Conservation (phyloP, 2,329 filamentous ascomycete species). For the Neopestalotiopsis rosae region DNA sequence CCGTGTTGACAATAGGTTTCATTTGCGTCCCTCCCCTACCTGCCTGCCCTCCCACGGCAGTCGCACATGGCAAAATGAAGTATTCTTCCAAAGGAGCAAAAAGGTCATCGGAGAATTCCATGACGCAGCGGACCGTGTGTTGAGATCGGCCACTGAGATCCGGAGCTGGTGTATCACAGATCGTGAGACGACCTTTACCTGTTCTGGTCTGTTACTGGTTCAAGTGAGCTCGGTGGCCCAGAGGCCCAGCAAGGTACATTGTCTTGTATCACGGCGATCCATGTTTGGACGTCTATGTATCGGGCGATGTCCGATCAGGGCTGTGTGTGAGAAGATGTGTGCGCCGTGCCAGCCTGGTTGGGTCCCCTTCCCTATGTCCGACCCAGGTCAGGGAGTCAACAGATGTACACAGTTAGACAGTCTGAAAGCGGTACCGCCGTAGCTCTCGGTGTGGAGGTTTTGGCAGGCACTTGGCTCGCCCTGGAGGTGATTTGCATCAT, state of each 20-base stretch:
- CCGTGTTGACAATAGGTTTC: background rate
- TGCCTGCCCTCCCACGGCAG: background rate
- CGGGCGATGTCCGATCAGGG: slow-evolving; percentile 5
- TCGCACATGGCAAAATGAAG: background rate
- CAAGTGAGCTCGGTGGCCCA: background rate
- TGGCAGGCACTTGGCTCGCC: background rate
- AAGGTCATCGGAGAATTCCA: slow-evolving; percentile 9
- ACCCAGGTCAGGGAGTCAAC: background rate
- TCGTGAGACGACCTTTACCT: slow-evolving; percentile 8
- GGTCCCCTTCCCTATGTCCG: background rate
- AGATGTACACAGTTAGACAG: background rate
- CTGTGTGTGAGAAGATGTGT: background rate
- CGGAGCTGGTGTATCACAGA: slow-evolving; percentile 7
- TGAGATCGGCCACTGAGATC: slow-evolving; percentile 17
- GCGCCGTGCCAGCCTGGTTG: background rate
- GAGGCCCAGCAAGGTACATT: slow-evolving; percentile 6
- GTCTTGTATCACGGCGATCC: slow-evolving; percentile 3
- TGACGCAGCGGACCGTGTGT: slow-evolving; percentile 9
- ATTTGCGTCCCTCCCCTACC: background rate
- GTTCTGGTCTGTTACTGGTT: background rate
- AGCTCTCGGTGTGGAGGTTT: slow-evolving; percentile 7
- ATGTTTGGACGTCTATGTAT: background rate
- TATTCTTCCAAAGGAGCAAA: background rate
- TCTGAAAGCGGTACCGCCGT: background rate
- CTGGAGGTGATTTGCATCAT: slow-evolving; percentile 1